Evolutionary conservation across 169 alveolate species (phyloP).

Genomic region (Cryptosporidium meleagridis): DNA sequence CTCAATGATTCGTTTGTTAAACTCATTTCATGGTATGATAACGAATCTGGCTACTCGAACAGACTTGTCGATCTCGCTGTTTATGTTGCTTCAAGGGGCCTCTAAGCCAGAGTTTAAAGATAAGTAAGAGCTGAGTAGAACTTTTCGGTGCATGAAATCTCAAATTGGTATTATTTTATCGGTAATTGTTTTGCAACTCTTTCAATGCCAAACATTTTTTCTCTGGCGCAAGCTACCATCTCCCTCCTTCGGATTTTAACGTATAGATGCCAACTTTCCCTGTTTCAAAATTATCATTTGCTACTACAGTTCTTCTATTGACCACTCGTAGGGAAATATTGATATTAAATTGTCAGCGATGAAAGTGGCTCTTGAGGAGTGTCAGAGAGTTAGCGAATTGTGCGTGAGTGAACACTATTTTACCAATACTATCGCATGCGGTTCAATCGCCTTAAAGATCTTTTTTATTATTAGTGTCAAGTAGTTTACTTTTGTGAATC

Average conservation of each 20-base stretch:
- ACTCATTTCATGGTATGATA: conserved; percentile 98
- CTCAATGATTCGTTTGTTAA: conserved; percentile 96
- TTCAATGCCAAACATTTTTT: background rate
- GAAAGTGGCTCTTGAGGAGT: background rate
- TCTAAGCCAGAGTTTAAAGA: background rate
- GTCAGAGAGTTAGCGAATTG: background rate
- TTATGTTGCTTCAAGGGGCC: conserved; percentile 77
- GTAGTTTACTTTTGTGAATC: background rate
- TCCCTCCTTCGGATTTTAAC: too few relatives aligned
- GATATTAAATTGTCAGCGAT: background rate
- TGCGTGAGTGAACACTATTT: background rate
- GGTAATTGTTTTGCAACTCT: background rate
- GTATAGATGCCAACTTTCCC: too few relatives aligned
- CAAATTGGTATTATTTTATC: too few relatives aligned
- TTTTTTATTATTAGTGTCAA: background rate
- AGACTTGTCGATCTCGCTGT: conserved; percentile 95
- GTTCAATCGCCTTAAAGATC: background rate
- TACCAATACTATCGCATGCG: background rate
- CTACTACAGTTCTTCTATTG: too few relatives aligned
- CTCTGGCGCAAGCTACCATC: background rate
- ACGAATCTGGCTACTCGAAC: conserved; percentile 98
- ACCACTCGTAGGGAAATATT: too few relatives aligned
- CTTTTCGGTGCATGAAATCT: background rate
- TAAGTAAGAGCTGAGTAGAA: background rate
- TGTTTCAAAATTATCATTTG: background rate